These are phyloP conservation scores for Nematocida sp. DNA, from an alignment of 371 early-diverging fungal genomes.

Conservation along the genomic window DNA sequence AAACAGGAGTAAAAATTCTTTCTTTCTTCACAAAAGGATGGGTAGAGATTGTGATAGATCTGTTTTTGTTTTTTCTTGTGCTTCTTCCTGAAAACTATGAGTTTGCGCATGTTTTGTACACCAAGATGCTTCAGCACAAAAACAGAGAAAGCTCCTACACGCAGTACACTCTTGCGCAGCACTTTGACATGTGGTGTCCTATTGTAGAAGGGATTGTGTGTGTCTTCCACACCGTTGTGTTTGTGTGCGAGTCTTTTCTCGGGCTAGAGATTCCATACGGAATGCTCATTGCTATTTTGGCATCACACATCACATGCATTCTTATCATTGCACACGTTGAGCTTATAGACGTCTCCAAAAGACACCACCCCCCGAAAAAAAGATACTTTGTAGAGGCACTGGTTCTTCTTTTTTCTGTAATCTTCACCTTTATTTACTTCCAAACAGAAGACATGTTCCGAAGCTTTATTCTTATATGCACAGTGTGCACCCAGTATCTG, in stretches of 20 bases:
- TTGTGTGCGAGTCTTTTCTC: constrained; percentile 29
- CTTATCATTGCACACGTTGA: constrained; percentile 26
- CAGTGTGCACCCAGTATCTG: constrained; percentile 25
- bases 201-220: constrained; percentile 46
- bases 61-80: constrained; percentile 7
- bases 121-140: not conserved
- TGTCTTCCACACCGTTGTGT: constrained; percentile 29
- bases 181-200: constrained; percentile 26
- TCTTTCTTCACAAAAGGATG: constrained; percentile 4
- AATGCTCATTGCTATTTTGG: constrained; percentile 1
- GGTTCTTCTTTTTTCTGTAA: not conserved
- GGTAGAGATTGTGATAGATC: constrained; percentile 28
- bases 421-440: constrained; percentile 5
- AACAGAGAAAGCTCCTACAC: constrained; percentile 4
- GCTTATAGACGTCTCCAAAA: constrained; percentile 21
- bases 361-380: not conserved
- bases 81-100: constrained; percentile 46
- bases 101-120: constrained; percentile 13
- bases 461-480: constrained; percentile 21
- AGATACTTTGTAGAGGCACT: not conserved
- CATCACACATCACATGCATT: constrained; percentile 31
- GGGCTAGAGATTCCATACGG: constrained; percentile 33
- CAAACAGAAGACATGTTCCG: constrained; percentile 25
- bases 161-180: not conserved
- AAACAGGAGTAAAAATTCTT: not conserved